A percentile compares a stretch with the other conserved stretches of the same genome.
Conservation (phyloP, 1,284 basidiomycete genomes). For the Ganoderma resinaceum region DNA sequence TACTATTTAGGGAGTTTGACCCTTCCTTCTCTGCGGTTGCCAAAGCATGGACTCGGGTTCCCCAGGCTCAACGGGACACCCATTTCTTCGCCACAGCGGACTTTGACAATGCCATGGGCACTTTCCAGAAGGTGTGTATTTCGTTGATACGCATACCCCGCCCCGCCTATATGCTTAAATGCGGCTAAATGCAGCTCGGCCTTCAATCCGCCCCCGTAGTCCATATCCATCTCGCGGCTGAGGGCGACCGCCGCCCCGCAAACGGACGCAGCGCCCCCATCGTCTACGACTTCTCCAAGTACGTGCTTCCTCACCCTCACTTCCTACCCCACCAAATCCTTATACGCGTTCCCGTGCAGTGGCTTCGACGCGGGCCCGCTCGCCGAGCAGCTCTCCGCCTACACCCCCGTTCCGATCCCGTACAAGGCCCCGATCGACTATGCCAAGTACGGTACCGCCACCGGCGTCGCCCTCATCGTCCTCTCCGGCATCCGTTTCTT, state of each 20-base stretch:
- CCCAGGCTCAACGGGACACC: constrained; percentile 66
- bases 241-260: constrained; percentile 69
- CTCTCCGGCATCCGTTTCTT: constrained; percentile 66
- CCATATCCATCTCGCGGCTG: constrained; percentile 75
- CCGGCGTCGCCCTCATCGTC: constrained; percentile 51
- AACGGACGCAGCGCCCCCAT: constrained; percentile 61
- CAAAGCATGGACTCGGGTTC: constrained; percentile 75
- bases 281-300: constrained; percentile 85
- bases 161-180: neutral
- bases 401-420: constrained; percentile 78
- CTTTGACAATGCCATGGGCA: constrained; percentile 75
- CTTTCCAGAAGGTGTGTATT: constrained; percentile 79
- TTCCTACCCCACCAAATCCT: neutral
- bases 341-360: constrained; percentile 47
- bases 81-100: constrained; percentile 95
- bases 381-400: constrained; percentile 75
- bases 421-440: constrained; percentile 79
- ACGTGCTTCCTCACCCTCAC: constrained; percentile 26
- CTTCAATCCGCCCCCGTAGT: constrained; percentile 83
- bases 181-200: constrained; percentile 60
- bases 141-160: neutral
- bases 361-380: constrained; percentile 82
- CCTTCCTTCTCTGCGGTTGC: constrained; percentile 83
- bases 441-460: constrained; percentile 57
- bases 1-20: constrained; percentile 74